These are phyloP conservation scores for Dendrobium officinale DNA, from an alignment of 106 monocot species.

Conservation along the genomic window DNA sequence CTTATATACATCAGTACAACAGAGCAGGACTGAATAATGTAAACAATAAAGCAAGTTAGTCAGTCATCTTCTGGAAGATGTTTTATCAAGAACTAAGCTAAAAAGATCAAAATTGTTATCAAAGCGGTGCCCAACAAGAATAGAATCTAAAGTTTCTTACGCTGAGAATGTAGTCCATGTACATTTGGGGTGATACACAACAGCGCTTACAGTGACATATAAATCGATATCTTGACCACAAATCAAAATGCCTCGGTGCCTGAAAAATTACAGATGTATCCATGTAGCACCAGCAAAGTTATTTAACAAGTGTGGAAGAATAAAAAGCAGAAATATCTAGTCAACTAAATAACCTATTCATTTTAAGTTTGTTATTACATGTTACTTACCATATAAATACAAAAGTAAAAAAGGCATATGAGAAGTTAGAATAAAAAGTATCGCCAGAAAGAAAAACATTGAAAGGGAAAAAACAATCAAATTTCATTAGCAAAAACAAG, in stretches of 20 bases:
- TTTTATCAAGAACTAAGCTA: not conserved
- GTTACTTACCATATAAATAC: not conserved
- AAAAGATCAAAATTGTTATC: not conserved
- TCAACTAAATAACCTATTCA: not conserved
- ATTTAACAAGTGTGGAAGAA: not conserved
- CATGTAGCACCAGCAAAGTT: not conserved
- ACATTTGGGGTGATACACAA: conserved; percentile 34
- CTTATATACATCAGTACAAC: not conserved
- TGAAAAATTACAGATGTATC: conserved; percentile 20
- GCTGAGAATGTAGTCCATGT: conserved; percentile 54
- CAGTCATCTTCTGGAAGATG: not conserved
- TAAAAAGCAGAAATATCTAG: not conserved
- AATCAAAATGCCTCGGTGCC: conserved; percentile 44
- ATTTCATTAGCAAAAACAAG: too few species aligned
- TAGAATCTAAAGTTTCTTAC: conserved; percentile 30
- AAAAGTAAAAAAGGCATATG: not conserved
- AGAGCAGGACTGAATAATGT: not conserved
- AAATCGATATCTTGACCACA: conserved; percentile 72
- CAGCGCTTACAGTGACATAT: conserved; percentile 66
- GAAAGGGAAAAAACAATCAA: too few species aligned
- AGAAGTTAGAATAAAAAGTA: not conserved
- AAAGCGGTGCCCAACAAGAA: not conserved
- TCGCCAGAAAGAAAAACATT: too few species aligned
- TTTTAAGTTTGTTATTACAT: not conserved
- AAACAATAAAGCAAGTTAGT: not conserved